Base-by-base conservation (phyloP, 2,329 filamentous ascomycete genomes). In the Gaeumannomyces sp. region DNA sequence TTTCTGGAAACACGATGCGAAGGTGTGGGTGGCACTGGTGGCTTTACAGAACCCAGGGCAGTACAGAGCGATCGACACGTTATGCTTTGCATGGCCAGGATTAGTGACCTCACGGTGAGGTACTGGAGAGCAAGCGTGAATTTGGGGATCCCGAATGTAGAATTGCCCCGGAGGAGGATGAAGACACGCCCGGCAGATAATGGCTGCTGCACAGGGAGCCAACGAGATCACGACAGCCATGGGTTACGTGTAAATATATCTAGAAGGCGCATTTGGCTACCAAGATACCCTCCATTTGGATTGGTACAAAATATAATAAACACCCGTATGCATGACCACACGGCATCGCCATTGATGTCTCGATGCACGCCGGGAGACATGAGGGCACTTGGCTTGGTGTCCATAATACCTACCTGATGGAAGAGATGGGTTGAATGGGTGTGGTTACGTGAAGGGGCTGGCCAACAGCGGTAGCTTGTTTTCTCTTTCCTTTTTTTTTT, bases 251-350 rank as follows among this genome's bases (percentile, higher is more conserved):
- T 50, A 50, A 6, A 50, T 50, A 50, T 50, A 50, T n/a, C 45
- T 50, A 50, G 45, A 50, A 50, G 19, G 45, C 45, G 45, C 45
- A 50, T 38, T 50, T 16, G 38, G 19, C 57, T 29, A 59, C 57
- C n/a, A 6, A 59, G 25, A 59, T 59, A 59, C 57, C 57, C 28
- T 60, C 62, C 45, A 14, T 59, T 62, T 31, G 56, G 19, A 28
- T 8, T 61, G 35, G 22, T 59, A n/a, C 25, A 53, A n/a, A 13
- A 16, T 16, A 14, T 38, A 50, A 50, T n/a, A 50, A 50, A 50
- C 22, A 50, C 60, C 31, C 58, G 35, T 61, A 61, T 28, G 33
- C 59, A 59, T 64, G 60, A 53, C 58, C 25, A 28, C 60, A 28
- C 33, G 29, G 45, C 45, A n/a, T 50, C 19, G 22, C 10, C 4